Evolutionary conservation across 2,329 filamentous ascomycete genomes (phyloP).

Genomic region (Fusarium avenaceum): DNA sequence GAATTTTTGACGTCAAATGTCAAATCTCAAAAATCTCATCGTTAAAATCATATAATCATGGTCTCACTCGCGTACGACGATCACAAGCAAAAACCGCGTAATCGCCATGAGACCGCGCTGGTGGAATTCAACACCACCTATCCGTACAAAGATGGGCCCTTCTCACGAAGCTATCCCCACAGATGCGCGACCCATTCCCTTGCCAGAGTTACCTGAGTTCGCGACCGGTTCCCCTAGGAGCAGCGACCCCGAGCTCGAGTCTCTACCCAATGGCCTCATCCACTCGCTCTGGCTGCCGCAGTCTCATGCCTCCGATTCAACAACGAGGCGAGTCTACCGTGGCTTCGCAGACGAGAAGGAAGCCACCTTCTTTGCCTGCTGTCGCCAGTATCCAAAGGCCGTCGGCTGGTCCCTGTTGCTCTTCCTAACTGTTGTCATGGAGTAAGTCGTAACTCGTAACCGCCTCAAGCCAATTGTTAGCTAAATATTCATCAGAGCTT

Average conservation of each 20-base stretch:
- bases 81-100: slow-evolving; percentile 23
- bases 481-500: slow-evolving; percentile 29
- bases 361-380: slow-evolving; percentile 37
- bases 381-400: slow-evolving; percentile 45
- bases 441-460: slow-evolving; percentile 16
- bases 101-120: slow-evolving; percentile 38
- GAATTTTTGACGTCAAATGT: background rate
- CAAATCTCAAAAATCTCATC: background rate
- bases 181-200: slow-evolving; percentile 33
- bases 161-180: slow-evolving; percentile 30
- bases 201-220: slow-evolving; percentile 39
- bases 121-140: slow-evolving; percentile 35
- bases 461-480: background rate
- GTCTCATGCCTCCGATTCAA: slow-evolving; percentile 35
- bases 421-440: slow-evolving; percentile 47
- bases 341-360: slow-evolving; percentile 40
- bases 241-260: slow-evolving; percentile 23
- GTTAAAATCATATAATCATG: slow-evolving; percentile 25
- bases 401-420: slow-evolving; percentile 45
- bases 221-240: slow-evolving; percentile 12
- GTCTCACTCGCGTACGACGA: slow-evolving; percentile 31
- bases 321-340: slow-evolving; percentile 36
- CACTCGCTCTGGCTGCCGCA: slow-evolving; percentile 33
- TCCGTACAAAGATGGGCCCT: slow-evolving; percentile 28
- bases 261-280: slow-evolving; percentile 21